Evolutionary conservation across 2,329 filamentous ascomycete species (phyloP), one percentile per base, ranked within the genome.

Genomic region (Huntiella abstrusa): DNA sequence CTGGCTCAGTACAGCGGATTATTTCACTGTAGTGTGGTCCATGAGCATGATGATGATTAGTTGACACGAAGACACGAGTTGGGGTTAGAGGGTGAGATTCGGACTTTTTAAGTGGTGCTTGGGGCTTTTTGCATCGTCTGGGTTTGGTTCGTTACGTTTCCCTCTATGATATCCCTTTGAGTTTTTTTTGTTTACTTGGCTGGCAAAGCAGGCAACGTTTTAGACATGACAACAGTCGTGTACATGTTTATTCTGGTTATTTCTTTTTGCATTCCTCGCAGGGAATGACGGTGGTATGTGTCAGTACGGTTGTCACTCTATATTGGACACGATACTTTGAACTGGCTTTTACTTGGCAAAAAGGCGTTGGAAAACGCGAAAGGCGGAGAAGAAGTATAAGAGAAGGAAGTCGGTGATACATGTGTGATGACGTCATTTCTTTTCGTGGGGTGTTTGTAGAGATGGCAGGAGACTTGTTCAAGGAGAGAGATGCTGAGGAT

Each of bases 181-280:
- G 19, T 43, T 45, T 41, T 36, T 48, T 35, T 44, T 46, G 15
- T 33, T 41, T 32, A 41, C 22, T 37, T 49, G 22, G n/a, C 28
- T 35, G 22, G 22, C 22, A 28, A 28, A 28, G 22, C 22, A 28
- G 22, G 22, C 22, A 28, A 28, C 7, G 22, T 28, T 28, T 28
- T 28, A 28, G 22, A 28, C 22, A 28, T 28, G 22, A 28, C 7
- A 28, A 28, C 22, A 28, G 22, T 28, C 22, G 8, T 28, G 22
- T 28, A 28, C 22, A 28, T 43, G 32, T 46, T 46, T 28, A 46
- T 41, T 17, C 42, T 45, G 17, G 32, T 19, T 45, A 33, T 32
- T 45, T 33, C 33, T 38, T 45, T 45, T 42, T 39, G 16, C 62
- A 59, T 52, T 64, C 64, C 47, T 62, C 61, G 54, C 67, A 63